Conservation (phyloP, 2,329 filamentous ascomycete genomes). For the Parasarocladium wereldwijsianum region DNA sequence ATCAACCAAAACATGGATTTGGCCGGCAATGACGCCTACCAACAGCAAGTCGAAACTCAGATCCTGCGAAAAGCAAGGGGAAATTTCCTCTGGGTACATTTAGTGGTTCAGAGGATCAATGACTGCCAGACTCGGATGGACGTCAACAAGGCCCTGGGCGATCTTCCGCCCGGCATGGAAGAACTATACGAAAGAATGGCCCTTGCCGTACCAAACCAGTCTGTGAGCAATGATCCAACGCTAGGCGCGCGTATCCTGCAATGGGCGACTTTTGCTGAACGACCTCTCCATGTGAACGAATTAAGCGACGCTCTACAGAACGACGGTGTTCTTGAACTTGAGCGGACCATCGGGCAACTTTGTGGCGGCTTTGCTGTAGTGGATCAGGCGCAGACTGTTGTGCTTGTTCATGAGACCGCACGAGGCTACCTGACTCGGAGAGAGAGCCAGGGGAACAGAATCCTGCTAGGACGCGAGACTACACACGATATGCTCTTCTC, state of each 20-base stretch:
- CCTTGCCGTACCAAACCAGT: background rate
- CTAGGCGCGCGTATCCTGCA: background rate
- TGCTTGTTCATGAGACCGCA: constrained; percentile 20
- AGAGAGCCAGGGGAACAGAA: background rate
- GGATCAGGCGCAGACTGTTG: constrained; percentile 13
- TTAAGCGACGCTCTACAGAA: constrained; percentile 10
- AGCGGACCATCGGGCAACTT: constrained; percentile 11
- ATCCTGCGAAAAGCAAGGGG: constrained; percentile 9
- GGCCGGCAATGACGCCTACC: background rate
- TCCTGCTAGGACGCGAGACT: background rate
- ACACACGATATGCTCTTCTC: constrained; percentile 11
- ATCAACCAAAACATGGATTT: background rate
- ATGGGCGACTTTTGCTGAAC: background rate
- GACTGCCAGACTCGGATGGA: constrained; percentile 6
- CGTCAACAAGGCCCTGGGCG: background rate
- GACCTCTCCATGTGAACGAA: too few relatives aligned
- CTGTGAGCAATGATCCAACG: background rate
- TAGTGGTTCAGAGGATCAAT: constrained; percentile 14
- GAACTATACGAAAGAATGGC: background rate
- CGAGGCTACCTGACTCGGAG: constrained; percentile 16
- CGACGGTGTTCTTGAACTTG: constrained; percentile 12
- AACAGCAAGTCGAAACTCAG: constrained; percentile 5
- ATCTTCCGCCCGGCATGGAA: background rate
- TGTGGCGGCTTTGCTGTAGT: constrained; percentile 18
- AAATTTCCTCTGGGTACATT: constrained; percentile 19